Percentiles rank a stretch among this genome's conserved stretches.
Conservation (phyloP, 257 asterid species). For the Ligustrum vulgare region DNA sequence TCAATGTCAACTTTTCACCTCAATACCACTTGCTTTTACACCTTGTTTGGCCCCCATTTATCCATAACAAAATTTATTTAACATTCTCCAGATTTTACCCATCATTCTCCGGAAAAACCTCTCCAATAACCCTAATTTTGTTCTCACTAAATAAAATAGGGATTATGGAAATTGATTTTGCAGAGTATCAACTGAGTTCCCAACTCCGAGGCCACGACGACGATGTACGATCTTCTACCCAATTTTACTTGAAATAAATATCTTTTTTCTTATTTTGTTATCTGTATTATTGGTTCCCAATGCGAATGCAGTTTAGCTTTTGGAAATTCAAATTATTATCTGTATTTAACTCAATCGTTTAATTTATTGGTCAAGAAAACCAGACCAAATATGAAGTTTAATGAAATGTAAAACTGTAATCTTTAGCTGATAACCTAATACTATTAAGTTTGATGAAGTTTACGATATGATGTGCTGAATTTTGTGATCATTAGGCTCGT, state of each 20-base stretch:
- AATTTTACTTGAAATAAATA: not conserved
- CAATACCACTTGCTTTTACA: too few relatives aligned
- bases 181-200: slow-evolving; percentile 72
- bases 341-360: slow-evolving; percentile 8
- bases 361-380: slow-evolving; percentile 1
- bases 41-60: too few relatives aligned
- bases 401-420: not conserved
- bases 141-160: not conserved
- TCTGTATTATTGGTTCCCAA: not conserved
- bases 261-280: not conserved
- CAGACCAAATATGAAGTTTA: not conserved
- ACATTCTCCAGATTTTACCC: not conserved
- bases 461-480: not conserved
- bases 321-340: not conserved
- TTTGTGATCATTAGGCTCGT: slow-evolving; percentile 62
- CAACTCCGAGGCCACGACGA: slow-evolving; percentile 95
- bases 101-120: not conserved
- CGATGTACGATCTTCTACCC: slow-evolving; percentile 54
- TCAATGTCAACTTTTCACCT: too few relatives aligned
- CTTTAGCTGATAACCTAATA: slow-evolving; percentile 6
- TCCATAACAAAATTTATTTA: too few relatives aligned
- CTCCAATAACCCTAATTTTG: slow-evolving; percentile 24
- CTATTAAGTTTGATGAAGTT: slow-evolving; percentile 4
- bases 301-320: slow-evolving; percentile 9
- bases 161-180: slow-evolving; percentile 70